Percentiles rank a stretch among this genome's conserved stretches.
Evolutionary conservation across 2,329 filamentous ascomycete species (phyloP).

Genomic region (Cladosporium austrohemisphaericum): DNA sequence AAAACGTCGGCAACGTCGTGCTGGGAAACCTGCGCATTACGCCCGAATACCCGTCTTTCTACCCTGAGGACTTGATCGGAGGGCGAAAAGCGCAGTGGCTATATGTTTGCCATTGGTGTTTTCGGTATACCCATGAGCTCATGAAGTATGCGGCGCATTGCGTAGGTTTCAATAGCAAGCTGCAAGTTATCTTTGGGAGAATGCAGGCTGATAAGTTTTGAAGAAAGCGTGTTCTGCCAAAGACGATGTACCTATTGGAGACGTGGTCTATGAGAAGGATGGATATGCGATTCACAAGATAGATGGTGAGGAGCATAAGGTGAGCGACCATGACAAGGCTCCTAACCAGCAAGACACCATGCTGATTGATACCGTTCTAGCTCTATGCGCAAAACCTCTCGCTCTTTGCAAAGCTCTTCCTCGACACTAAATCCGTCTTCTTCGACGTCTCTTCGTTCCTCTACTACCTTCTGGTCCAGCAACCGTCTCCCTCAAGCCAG

Average conservation of each 20-base stretch:
- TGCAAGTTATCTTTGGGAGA: too few species aligned
- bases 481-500: constrained; percentile 43
- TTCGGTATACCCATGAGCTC: constrained; percentile 73
- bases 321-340: constrained; percentile 39
- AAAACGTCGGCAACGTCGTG: constrained; percentile 83
- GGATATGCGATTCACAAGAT: constrained; percentile 89
- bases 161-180: constrained; percentile 31
- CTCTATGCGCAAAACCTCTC: constrained; percentile 94
- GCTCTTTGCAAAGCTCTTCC: constrained; percentile 93
- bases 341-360: not conserved
- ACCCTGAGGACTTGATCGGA: constrained; percentile 61
- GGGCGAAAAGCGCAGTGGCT: constrained; percentile 50
- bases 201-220: not conserved
- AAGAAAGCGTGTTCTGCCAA: constrained; percentile 45
- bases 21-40: constrained; percentile 79
- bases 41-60: constrained; percentile 91
- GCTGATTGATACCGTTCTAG: constrained; percentile 22
- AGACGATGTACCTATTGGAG: constrained; percentile 56
- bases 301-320: constrained; percentile 74
- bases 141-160: constrained; percentile 47
- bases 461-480: constrained; percentile 84
- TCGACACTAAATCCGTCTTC: constrained; percentile 97
- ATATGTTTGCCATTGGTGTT: constrained; percentile 89
- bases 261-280: constrained; percentile 71
- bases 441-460: constrained; percentile 94